Conservation (phyloP, 2,329 filamentous ascomycete genomes). For the Lecanicillium sp. region DNA sequence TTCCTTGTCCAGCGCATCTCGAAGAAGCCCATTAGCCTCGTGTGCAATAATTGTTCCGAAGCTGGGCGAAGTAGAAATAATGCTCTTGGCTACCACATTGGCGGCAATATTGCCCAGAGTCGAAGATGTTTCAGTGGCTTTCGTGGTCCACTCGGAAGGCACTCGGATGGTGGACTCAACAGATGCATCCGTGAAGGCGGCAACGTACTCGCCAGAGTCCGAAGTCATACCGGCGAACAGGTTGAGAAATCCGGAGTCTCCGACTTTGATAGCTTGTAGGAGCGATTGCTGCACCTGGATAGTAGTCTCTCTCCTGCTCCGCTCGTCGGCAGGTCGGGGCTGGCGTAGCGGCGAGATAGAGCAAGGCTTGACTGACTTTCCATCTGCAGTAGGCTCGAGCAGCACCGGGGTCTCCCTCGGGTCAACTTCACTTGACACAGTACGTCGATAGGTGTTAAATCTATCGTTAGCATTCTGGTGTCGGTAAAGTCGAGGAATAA, state of each 20-base stretch:
- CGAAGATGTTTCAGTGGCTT: neutral
- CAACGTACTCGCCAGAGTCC: neutral
- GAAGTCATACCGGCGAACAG: neutral
- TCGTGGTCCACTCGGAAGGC: neutral
- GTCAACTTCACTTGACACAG: neutral
- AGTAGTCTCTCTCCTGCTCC: neutral
- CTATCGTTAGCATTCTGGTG: neutral
- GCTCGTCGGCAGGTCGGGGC: neutral
- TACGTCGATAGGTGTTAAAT: neutral
- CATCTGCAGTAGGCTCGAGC: neutral
- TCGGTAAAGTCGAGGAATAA: neutral
- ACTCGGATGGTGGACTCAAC: neutral
- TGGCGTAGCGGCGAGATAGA: neutral
- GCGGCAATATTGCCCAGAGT: neutral
- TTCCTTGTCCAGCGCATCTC: neutral
- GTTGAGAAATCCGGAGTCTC: neutral
- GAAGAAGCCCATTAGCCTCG: neutral
- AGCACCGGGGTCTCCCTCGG: neutral
- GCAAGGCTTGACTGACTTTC: neutral
- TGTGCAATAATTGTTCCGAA: neutral
- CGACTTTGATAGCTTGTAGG: neutral
- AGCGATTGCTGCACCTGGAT: neutral
- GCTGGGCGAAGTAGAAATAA: neutral
- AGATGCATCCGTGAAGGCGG: neutral
- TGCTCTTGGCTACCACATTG: neutral